Conservation (phyloP, 768 basidiomycete genomes). For the Chalciporus piperatus region DNA sequence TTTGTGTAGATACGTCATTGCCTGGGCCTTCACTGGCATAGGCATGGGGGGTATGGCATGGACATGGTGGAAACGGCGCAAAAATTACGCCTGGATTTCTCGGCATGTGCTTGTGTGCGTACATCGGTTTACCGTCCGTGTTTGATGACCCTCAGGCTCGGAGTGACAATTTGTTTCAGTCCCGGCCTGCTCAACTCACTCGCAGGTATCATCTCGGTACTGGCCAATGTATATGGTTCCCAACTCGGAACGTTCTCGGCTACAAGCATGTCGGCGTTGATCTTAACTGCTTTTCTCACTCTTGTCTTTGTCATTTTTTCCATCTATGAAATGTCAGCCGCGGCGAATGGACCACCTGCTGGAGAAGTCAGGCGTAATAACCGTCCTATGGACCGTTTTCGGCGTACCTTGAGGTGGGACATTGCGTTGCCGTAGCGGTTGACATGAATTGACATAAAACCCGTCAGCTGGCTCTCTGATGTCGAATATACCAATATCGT, state of each 20-base stretch:
- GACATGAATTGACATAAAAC: too few species aligned
- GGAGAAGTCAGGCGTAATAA: too few species aligned
- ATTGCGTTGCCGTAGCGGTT: too few species aligned
- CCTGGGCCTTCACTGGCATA: slow-evolving; percentile 51
- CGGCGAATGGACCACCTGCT: too few species aligned
- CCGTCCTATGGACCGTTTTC: too few species aligned
- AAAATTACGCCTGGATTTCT: slow-evolving; percentile 56
- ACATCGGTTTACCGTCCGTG: background rate
- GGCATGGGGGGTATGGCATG: slow-evolving; percentile 55
- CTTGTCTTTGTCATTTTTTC: slow-evolving; percentile 34
- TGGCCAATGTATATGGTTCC: slow-evolving; percentile 44
- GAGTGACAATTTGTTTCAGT: slow-evolving; percentile 22
- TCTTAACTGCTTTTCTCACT: slow-evolving; percentile 38
- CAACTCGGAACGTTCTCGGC: slow-evolving; percentile 42
- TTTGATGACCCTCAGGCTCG: background rate
- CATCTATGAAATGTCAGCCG: background rate
- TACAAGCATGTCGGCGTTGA: slow-evolving; percentile 41
- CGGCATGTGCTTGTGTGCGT: slow-evolving; percentile 43
- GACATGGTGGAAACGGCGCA: slow-evolving; percentile 58
- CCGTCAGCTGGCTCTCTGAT: slow-evolving; percentile 35
- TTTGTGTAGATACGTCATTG: slow-evolving; percentile 46
- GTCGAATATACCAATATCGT: slow-evolving; percentile 43
- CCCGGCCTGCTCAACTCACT: slow-evolving; percentile 49
- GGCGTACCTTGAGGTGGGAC: too few species aligned
- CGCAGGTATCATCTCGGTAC: slow-evolving; percentile 49